Base-by-base conservation (phyloP, 192 early-diverging fungal genomes). In the Coemansia sp. region DNA sequence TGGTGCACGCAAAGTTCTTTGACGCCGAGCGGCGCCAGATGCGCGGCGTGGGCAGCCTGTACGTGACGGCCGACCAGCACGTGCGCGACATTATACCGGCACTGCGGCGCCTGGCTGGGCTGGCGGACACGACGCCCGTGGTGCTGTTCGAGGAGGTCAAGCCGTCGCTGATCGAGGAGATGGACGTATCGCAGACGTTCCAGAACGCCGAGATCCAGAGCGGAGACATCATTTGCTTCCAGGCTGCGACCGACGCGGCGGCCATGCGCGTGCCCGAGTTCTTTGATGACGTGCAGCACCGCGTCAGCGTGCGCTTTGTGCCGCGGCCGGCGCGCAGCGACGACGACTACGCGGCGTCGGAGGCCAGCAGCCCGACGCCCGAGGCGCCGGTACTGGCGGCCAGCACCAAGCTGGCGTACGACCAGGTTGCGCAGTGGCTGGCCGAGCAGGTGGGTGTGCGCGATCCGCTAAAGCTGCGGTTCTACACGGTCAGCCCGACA, bases 211-310 rank as follows among this genome's bases (percentile, higher is more conserved):
- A 99, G 63, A 84, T 99, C 41, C 86, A 90, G 63, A 87, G 88
- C 49, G 96, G 96, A 26, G 96, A 99, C 62, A 97, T 99, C 49
- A 82, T 99, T 49, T 87, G 82, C 55, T 85, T 88, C 67, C 92
- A 95, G 69, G 69, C 67, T 21, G 45, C 8, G 10, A 47, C 40
- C 1, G 40, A 41, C 28, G 39, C 47, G 36, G 32, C 43, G 8
- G 19, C 15, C 23, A 3, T 21, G 31, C 79, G 63, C 10, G 83
- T 90, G 9, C 63, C 85, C 12, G 65, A 81, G 20, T 94, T 86
- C 78, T 95, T 90, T 79, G 87, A 95, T 36, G 79, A 79, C 26
- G 63, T 93, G 26, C 73, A 74, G 36, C 84, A 86, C 67, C 74
- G 85, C n/a, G 64, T 89, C 7, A 59, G 68, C 15, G 79, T 98